A percentile compares a stretch with the other conserved stretches of the same genome.
Conservation (phyloP, 2,329 filamentous ascomycete genomes). For the Cordyceps fumosorosea region DNA sequence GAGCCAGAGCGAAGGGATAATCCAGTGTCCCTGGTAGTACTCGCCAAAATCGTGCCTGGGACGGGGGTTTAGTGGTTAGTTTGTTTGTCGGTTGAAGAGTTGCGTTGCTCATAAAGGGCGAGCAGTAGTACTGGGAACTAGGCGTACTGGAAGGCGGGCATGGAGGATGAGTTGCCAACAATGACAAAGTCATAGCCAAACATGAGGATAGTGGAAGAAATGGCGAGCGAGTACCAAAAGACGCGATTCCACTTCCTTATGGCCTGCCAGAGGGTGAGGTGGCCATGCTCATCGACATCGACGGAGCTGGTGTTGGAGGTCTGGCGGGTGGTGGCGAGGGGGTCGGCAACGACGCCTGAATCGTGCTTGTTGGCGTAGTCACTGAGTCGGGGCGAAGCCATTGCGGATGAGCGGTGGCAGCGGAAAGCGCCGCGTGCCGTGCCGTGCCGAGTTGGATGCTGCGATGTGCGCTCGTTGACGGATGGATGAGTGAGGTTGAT, state of each 20-base stretch:
- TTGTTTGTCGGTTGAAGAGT: neutral
- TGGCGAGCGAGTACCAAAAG: constrained; percentile 20
- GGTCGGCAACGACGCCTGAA: neutral
- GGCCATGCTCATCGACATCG: constrained; percentile 3
- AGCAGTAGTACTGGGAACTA: neutral
- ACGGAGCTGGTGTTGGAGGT: neutral
- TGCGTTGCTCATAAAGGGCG: neutral
- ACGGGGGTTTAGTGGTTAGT: neutral
- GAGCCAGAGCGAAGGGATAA: constrained; percentile 37
- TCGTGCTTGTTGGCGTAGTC: neutral
- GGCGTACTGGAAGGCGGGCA: constrained; percentile 23
- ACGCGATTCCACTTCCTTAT: constrained; percentile 21
- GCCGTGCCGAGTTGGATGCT: neutral
- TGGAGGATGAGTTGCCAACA: constrained; percentile 24
- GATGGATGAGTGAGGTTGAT: neutral
- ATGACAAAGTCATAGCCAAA: constrained; percentile 25
- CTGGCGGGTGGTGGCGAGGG: neutral
- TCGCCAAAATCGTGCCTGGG: constrained; percentile 28
- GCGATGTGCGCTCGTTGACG: neutral
- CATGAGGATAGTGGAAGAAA: constrained; percentile 22
- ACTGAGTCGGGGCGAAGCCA: neutral
- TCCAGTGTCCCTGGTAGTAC: constrained; percentile 24
- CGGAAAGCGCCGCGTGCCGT: neutral
- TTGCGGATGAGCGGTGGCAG: neutral
- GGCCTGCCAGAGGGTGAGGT: constrained; percentile 18